These are phyloP conservation scores for Diaporthe aspalathi DNA, from an alignment of 2,329 filamentous ascomycete species.

Conservation along the genomic window DNA sequence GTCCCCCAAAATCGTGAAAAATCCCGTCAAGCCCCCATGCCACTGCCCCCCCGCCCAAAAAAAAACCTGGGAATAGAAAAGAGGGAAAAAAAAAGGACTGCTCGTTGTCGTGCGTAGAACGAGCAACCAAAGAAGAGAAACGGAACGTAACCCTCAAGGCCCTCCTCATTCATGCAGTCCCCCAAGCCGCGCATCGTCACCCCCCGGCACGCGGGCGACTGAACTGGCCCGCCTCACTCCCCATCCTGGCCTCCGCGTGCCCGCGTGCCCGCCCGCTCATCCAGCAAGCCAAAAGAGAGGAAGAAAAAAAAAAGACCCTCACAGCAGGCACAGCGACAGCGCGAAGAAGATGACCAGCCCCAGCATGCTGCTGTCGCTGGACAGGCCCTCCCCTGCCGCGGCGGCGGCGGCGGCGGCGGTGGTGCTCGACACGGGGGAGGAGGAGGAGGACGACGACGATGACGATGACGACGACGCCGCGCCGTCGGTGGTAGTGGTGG, in stretches of 20 bases:
- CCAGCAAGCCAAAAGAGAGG: no score
- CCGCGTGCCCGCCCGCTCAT: no score
- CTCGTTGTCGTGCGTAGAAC: no score
- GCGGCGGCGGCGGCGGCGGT: slow-evolving; percentile 24
- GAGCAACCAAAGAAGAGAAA: no score
- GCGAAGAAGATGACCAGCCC: slow-evolving; percentile 40
- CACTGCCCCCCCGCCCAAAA: no score
- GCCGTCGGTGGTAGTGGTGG: no score
- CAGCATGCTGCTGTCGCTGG: slow-evolving; percentile 39
- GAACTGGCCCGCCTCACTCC: no score
- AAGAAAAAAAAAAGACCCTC: background rate
- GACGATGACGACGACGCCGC: background rate
- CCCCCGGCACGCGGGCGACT: no score
- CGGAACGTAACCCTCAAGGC: background rate
- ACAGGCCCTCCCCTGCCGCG: slow-evolving; percentile 29
- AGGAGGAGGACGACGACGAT: background rate
- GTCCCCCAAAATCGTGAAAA: slow-evolving; percentile 7
- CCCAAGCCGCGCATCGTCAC: background rate
- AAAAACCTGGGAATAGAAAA: background rate
- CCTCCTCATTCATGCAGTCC: no score
- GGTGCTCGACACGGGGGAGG: background rate
- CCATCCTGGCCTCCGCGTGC: no score
- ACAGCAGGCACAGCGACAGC: slow-evolving; percentile 38
- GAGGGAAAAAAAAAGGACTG: no score
- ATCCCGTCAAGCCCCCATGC: background rate